Evolutionary conservation across 2,329 filamentous ascomycete genomes (phyloP).

Genomic region (Cladobotryum mycophilum): DNA sequence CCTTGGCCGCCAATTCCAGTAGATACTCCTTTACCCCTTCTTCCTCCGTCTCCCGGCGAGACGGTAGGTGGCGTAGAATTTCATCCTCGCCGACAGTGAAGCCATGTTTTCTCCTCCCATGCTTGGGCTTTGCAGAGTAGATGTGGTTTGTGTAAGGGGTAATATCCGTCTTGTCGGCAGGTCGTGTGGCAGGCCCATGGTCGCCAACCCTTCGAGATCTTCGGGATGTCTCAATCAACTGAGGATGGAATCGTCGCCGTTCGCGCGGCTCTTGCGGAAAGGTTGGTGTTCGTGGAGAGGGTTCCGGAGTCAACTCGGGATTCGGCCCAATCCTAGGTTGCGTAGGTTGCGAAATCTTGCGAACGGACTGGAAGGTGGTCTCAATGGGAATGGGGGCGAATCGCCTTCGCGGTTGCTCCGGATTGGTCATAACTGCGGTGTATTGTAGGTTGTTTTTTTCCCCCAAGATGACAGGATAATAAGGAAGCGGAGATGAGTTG

Average conservation of each 20-base stretch:
- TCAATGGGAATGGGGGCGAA: constrained; percentile 68
- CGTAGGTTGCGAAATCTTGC: constrained; percentile 25
- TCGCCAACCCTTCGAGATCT: constrained; percentile 64
- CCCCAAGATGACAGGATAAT: no score
- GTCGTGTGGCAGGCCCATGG: constrained; percentile 53
- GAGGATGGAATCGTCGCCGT: constrained; percentile 61
- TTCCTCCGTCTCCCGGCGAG: constrained; percentile 64
- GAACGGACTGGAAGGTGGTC: constrained; percentile 58
- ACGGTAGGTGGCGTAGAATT: constrained; percentile 28
- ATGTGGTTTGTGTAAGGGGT: constrained; percentile 58
- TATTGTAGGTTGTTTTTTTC: neutral
- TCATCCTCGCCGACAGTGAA: constrained; percentile 23
- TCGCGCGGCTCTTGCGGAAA: constrained; percentile 36
- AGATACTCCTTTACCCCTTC: constrained; percentile 71
- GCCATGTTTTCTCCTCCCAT: constrained; percentile 28
- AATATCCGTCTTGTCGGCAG: constrained; percentile 66
- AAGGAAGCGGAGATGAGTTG: neutral
- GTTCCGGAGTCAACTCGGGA: constrained; percentile 51
- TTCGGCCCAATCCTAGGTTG: constrained; percentile 39
- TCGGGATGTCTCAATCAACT: constrained; percentile 74
- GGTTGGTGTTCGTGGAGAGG: constrained; percentile 45
- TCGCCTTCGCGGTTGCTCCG: constrained; percentile 44
- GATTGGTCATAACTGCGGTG: constrained; percentile 30
- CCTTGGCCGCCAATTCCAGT: constrained; percentile 70
- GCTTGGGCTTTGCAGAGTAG: constrained; percentile 40